Conservation (phyloP, 768 basidiomycete genomes). For the Pleurotus giganteus region DNA sequence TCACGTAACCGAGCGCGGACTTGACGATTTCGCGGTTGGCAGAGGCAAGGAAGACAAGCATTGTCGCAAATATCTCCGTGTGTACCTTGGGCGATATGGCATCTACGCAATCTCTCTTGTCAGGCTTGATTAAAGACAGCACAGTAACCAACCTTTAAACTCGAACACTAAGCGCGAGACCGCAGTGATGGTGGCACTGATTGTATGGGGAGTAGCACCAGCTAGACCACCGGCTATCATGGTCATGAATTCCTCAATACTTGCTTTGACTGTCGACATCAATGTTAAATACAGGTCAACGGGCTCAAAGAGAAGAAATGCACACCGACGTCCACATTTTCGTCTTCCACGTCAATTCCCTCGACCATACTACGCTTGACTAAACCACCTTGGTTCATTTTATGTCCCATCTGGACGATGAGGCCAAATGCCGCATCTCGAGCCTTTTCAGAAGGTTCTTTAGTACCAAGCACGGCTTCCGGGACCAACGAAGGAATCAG, state of each 20-base stretch:
- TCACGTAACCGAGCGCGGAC: constrained; percentile 91
- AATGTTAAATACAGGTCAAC: constrained; percentile 8
- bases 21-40: constrained; percentile 98
- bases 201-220: constrained; percentile 95
- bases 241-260: constrained; percentile 88
- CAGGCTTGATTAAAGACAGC: neutral
- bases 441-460: constrained; percentile 94
- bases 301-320: constrained; percentile 25
- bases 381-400: constrained; percentile 85
- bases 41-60: constrained; percentile 88
- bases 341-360: constrained; percentile 69
- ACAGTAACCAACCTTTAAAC: constrained; percentile 77
- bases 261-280: constrained; percentile 52
- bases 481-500: constrained; percentile 87
- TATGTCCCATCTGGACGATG: constrained; percentile 86
- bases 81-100: constrained; percentile 69
- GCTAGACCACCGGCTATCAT: constrained; percentile 96
- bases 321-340: constrained; percentile 46
- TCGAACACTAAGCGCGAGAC: constrained; percentile 94
- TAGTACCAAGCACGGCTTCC: constrained; percentile 92
- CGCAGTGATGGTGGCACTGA: constrained; percentile 94
- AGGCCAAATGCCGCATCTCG: constrained; percentile 88
- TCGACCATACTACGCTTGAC: constrained; percentile 76
- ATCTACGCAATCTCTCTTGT: constrained; percentile 38
- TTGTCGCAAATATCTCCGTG: constrained; percentile 79